Base-by-base conservation (phyloP, 164 flowering plant species). In the Hamamelis virginiana region DNA sequence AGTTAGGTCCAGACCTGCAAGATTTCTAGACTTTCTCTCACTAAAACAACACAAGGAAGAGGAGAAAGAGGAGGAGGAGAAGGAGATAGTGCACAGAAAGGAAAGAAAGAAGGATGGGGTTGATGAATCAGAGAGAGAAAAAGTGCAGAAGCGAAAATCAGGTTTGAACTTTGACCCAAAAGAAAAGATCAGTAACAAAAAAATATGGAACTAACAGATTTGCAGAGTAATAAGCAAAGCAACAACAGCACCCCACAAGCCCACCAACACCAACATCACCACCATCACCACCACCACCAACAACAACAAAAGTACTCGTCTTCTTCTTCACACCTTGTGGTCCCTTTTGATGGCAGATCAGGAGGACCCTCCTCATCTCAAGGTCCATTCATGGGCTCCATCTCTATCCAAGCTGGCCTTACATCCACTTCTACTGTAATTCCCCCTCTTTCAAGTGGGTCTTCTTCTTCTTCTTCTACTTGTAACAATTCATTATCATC, bases 311-410 rank as follows among this genome's bases (percentile, higher is more conserved):
- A 64, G 9, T 69, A 65, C 18, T 58, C 53, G 14, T 33, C 60
- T 0, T 56, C 81, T 45, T 63, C 77, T 10, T 53, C 73, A 6
- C 75, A 72, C 19, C 67, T 75, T 45, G 70, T 59, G 47, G 69
- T 58, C 71, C 72, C 73, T n/a, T 81, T 77, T n/a, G 76, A 73
- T 67, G 80, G 68, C 48, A 71, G 77, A 60, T 51, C 67, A 58
- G 71, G 66, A n/a, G n/a, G n/a, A n/a, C n/a, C n/a, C n/a, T n/a
- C n/a, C 0, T 64, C 65, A 12, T 72, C 70, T 23, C 62, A 59
- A n/a, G 44, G 71, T 46, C 78, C 77, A 12, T 78, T 80, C 69
- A 80, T 82, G 82, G 79, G 79, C 77, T 71, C 87, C 81, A 83
- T 82, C 50, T 72, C 82, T 26, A 69, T 67, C 61, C 81, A 74